Evolutionary conservation across 2,329 filamentous ascomycete genomes (phyloP), one percentile per base, ranked within the genome.

Genomic region (Xylaria sp.): DNA sequence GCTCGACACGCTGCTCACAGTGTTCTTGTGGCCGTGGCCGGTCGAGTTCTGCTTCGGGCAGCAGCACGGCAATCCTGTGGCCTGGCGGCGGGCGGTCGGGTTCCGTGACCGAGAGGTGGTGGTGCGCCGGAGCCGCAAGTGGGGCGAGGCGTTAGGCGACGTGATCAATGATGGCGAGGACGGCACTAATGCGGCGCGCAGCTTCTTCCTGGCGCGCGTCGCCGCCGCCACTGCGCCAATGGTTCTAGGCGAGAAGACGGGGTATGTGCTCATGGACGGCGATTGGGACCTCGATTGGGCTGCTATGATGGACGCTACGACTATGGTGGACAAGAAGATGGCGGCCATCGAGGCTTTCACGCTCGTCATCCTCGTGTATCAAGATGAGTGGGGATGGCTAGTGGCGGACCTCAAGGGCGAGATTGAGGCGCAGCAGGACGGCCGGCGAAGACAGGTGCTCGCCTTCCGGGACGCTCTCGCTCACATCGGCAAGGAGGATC

Each of bases 281-380:
- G 87, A 93, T 69, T 98, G 93, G 91, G 92, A 97, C 78, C 83
- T 97, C 68, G 94, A 97, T 78, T 97, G 94, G 86, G 85, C 85
- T 55, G 86, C 86, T 23, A 97, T 97, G 93, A 83, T 93, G 13
- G 81, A 86, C 69, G 93, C 93, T 4, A 91, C 93, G 53, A 81
- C 82, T 39, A 79, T 97, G 72, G 86, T 94, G 1, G 90, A 93
- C 71, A 83, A 84, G 72, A 89, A 89, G 74, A 83, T 85, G 23
- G 74, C 86, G 28, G 78, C 83, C 25, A 77, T 93, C 15, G 87
- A 92, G n/a, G 89, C 90, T 28, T 91, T 97, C 76, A 87, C 87
- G 68, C 89, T 87, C 60, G 83, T 91, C 1, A 90, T 93, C n/a
- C 80, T 95, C 32, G 83, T 95, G 15, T 86, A 90, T 78, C 86